Base-by-base conservation (phyloP, 176 grass and related monocot genomes). In the Rhynchospora pubera region DNA sequence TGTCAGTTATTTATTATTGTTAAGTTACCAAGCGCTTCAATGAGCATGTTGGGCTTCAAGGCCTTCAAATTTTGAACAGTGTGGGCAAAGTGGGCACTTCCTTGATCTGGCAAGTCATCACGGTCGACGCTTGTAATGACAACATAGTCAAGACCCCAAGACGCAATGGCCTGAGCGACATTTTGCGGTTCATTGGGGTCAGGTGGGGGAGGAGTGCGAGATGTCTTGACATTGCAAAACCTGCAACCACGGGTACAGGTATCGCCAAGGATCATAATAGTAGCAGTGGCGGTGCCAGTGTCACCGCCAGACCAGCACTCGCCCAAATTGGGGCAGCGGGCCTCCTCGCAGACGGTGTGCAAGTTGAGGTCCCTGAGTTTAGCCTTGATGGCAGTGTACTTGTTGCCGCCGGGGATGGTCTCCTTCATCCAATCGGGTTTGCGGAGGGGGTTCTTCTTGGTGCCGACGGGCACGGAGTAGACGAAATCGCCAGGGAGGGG, bases 341-440 rank as follows among this genome's bases (percentile, higher is more conserved):
- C 96, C 90, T 98, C 96, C 89, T 98, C 96, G 80, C 96, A 98
- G 3, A 98, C 96, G 19, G 92, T 98, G 68, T 98, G 96, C 19
- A 98, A 87, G 70, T 93, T 98, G 13, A 98, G 90, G 82, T 98
- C 92, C 85, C 96, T 82, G 79, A 98, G 85, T 89, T 98, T 98
- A 34, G 92, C 90, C 96, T 94, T 98, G 83, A 98, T 98, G 52
- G 87, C 89, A 10, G 96, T 89, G 84, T 98, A 98, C 86, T 98
- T 98, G 67, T 90, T 80, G 59, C 96, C 96, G 5, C 96, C 89
- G 0, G 92, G 92, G 28, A 98, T 83, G 10, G 96, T 91, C 82
- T 93, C 96, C 91, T 93, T 98, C 96, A 98, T 98, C 96, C 96
- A 99, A 62, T 95, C 92, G 50, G 92, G 95, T 83, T 98, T 98